phyloP scores from a whole-genome alignment of 805 yeast species.

The Ogataea paradorogensis region DNA sequence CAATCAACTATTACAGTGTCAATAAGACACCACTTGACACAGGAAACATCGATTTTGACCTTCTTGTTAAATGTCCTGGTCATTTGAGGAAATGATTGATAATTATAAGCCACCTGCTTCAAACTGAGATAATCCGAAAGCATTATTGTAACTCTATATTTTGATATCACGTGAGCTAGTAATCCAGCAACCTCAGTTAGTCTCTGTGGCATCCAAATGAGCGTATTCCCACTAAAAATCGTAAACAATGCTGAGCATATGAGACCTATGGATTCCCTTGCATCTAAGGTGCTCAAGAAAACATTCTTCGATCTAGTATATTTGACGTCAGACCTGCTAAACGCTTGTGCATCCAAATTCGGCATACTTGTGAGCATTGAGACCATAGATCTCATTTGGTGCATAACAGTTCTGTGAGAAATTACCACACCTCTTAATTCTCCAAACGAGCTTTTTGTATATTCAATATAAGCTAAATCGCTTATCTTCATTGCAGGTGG shows the following conservation, averaged over 20 bases:
- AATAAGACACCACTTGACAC: conserved; percentile 85
- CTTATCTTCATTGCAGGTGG: conserved; percentile 69
- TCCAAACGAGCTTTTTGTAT: conserved; percentile 84
- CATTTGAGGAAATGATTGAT: conserved; percentile 82
- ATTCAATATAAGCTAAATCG: conserved; percentile 91
- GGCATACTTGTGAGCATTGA: conserved; percentile 67
- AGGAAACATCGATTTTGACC: conserved; percentile 70
- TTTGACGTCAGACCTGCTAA: conserved; percentile 52
- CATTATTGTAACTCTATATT: conserved; percentile 65
- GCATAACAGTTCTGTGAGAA: conserved; percentile 82
- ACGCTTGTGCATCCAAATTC: conserved; percentile 34
- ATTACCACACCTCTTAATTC: conserved; percentile 91
- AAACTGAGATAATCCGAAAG: conserved; percentile 85
- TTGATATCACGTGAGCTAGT: conserved; percentile 76
- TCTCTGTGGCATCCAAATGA: conserved; percentile 74
- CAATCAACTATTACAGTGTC: conserved; percentile 88
- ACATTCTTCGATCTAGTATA: conserved; percentile 48
- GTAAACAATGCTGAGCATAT: conserved; percentile 78
- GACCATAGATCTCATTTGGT: conserved; percentile 79
- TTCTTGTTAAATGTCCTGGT: conserved; percentile 78
- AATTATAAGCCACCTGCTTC: conserved; percentile 88
- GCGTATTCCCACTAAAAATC: conserved; percentile 77
- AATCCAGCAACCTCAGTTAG: conserved; percentile 80
- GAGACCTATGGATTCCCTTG: conserved; percentile 80
- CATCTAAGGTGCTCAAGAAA: conserved; percentile 62